A percentile compares a stretch with the other conserved stretches of the same genome.
These are phyloP conservation scores for Chlorociboria aeruginascens DNA, from an alignment of 495 filamentous ascomycete species.

Conservation along the genomic window DNA sequence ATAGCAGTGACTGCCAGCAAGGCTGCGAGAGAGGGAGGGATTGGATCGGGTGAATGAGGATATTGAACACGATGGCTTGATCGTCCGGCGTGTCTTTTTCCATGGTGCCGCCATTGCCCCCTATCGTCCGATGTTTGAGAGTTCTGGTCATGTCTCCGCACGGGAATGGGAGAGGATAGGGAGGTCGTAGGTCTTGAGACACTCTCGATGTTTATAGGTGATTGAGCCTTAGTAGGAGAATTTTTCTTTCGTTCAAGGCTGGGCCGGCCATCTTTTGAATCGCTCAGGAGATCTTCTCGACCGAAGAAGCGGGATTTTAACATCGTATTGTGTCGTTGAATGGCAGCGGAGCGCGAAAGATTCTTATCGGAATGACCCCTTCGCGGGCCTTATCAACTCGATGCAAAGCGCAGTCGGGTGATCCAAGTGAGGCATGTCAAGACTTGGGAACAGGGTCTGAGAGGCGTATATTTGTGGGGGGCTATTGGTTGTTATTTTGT, in stretches of 20 bases:
- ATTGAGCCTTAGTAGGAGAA: constrained; percentile 1
- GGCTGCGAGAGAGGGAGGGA: constrained; percentile 46
- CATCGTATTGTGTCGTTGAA: not conserved
- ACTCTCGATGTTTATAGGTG: not conserved
- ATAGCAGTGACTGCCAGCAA: constrained; percentile 49
- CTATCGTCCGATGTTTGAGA: constrained; percentile 5
- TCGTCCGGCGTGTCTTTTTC: not conserved
- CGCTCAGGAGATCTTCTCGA: not conserved
- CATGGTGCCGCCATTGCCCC: constrained; percentile 8
- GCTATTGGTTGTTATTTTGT: too few species aligned
- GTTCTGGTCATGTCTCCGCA: constrained; percentile 4
- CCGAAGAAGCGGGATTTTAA: not conserved
- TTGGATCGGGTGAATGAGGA: constrained; percentile 34
- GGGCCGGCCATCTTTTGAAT: not conserved
- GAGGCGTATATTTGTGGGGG: too few species aligned
- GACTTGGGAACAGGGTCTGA: constrained; percentile 4
- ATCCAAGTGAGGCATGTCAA: constrained; percentile 21
- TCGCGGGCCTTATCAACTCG: constrained; percentile 17
- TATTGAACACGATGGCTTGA: constrained; percentile 19
- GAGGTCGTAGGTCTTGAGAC: constrained; percentile 7
- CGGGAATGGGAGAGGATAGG: constrained; percentile 17
- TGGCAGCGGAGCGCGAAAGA: not conserved
- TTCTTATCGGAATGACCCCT: constrained; percentile 13
- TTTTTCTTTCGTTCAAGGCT: constrained; percentile 1
- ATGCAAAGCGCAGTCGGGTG: constrained; percentile 19